Percentiles rank a stretch among this genome's conserved stretches.
Conservation (phyloP, 1,284 basidiomycete species). For the Austroboletus niveus region DNA sequence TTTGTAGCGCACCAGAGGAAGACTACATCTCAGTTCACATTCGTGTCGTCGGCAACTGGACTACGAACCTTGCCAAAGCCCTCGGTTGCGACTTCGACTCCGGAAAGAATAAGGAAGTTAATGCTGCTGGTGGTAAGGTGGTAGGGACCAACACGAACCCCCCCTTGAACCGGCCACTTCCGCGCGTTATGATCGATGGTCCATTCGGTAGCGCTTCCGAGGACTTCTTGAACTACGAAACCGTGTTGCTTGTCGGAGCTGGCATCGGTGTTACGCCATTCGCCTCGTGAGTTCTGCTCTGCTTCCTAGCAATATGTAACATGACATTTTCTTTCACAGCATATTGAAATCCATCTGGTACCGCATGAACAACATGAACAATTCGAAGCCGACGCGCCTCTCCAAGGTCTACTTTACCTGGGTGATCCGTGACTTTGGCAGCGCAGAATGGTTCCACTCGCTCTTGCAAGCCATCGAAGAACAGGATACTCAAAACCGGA, state of each 20-base stretch:
- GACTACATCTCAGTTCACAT: conserved; percentile 91
- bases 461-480: conserved; percentile 88
- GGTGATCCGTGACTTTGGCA: conserved; percentile 86
- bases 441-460: conserved; percentile 92
- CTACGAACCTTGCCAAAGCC: conserved; percentile 70
- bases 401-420: conserved; percentile 86
- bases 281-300: conserved; percentile 61
- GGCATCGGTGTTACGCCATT: conserved; percentile 95
- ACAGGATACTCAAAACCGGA: conserved; percentile 77
- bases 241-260: conserved; percentile 80
- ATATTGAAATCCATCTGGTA: conserved; percentile 95
- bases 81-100: conserved; percentile 81
- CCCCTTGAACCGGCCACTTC: conserved; percentile 63
- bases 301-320: neutral
- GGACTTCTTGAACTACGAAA: conserved; percentile 85
- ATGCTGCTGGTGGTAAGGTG: conserved; percentile 51
- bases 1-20: conserved; percentile 76
- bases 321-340: conserved; percentile 33
- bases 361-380: conserved; percentile 80
- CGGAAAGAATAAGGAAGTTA: conserved; percentile 49
- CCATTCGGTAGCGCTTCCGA: conserved; percentile 85
- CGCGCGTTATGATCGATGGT: conserved; percentile 87
- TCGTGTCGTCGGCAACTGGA: conserved; percentile 85
- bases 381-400: conserved; percentile 68
- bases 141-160: conserved; percentile 46